phyloP scores from a whole-genome alignment of 2,329 filamentous ascomycete genomes.

The Penicillium sclerotigenum region DNA sequence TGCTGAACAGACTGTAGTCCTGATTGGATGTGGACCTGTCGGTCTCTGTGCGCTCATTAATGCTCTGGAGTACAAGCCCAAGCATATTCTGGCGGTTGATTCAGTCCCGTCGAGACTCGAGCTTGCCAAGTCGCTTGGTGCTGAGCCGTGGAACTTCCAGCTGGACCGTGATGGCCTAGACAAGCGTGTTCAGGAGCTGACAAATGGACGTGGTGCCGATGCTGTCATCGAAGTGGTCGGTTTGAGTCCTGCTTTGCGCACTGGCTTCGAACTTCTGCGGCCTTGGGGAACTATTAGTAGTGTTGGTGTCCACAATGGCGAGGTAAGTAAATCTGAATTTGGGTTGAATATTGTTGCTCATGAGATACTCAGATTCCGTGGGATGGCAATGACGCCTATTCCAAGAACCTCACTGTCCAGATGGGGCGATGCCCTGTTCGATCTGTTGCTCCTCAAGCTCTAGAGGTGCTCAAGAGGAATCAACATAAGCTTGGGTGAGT shows the following conservation, averaged over 20 bases:
- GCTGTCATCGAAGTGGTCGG: conserved; percentile 78
- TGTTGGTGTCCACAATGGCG: conserved; percentile 72
- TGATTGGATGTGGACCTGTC: conserved; percentile 82
- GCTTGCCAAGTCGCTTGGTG: conserved; percentile 69
- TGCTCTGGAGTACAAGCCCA: conserved; percentile 70
- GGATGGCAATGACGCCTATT: conserved; percentile 60
- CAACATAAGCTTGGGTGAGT: conserved; percentile 63
- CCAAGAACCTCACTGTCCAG: conserved; percentile 69
- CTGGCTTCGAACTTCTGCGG: conserved; percentile 67
- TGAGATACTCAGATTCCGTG: conserved; percentile 57
- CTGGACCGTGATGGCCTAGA: conserved; percentile 63
- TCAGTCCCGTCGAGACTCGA: conserved; percentile 71
- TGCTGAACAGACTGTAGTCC: conserved; percentile 66
- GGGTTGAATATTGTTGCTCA: conserved; percentile 21
- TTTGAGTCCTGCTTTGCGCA: conserved; percentile 64
- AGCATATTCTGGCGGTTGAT: conserved; percentile 75
- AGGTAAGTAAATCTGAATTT: conserved; percentile 48
- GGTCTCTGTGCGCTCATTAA: conserved; percentile 80
- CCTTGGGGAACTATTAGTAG: conserved; percentile 72
- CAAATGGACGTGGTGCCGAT: conserved; percentile 78
- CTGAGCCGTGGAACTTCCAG: conserved; percentile 77
- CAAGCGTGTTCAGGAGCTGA: conserved; percentile 68
- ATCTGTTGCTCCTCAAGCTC: conserved; percentile 64
- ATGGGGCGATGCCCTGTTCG: conserved; percentile 76
- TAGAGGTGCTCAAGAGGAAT: conserved; percentile 63